Evolutionary conservation across 345 rosid genomes (phyloP).

Genomic region (Reutealis trisperma): DNA sequence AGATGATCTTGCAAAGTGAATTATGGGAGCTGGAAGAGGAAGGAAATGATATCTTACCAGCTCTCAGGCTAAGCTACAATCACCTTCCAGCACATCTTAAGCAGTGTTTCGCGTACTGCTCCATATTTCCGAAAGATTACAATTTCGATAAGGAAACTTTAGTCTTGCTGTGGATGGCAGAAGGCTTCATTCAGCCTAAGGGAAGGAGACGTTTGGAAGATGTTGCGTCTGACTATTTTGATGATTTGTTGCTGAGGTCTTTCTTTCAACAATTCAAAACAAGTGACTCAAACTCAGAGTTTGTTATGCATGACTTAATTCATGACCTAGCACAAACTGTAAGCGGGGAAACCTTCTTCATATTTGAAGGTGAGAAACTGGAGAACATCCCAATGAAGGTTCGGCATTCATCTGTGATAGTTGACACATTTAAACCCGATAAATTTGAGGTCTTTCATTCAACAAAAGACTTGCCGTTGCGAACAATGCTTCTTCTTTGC

Average conservation of each 20-base stretch:
- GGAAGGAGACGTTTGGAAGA: slow-evolving; percentile 10
- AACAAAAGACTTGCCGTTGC: slow-evolving; percentile 13
- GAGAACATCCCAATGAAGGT: background rate
- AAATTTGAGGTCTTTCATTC: slow-evolving; percentile 7
- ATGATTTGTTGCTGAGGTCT: slow-evolving; percentile 18
- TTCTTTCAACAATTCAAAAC: slow-evolving; percentile 19
- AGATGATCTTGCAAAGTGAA: slow-evolving; percentile 17
- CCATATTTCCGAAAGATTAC: slow-evolving; percentile 18
- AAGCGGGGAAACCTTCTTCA: slow-evolving; percentile 16
- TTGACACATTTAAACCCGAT: slow-evolving; percentile 11
- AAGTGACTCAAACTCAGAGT: background rate
- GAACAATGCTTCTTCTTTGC: slow-evolving; percentile 20
- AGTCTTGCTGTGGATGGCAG: slow-evolving; percentile 21
- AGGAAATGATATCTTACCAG: slow-evolving; percentile 14
- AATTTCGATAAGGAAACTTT: background rate
- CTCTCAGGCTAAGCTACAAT: slow-evolving; percentile 20
- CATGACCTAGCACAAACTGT: slow-evolving; percentile 22
- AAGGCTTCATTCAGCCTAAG: slow-evolving; percentile 16
- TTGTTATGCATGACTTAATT: slow-evolving; percentile 27
- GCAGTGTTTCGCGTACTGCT: slow-evolving; percentile 17
- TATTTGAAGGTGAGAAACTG: slow-evolving; percentile 9
- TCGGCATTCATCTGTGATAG: slow-evolving; percentile 14
- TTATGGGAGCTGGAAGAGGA: slow-evolving; percentile 21
- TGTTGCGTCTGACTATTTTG: slow-evolving; percentile 16
- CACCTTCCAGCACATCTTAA: slow-evolving; percentile 21